Conservation (phyloP, 2,329 filamentous ascomycete genomes). For the Ustilaginoidea virens region DNA sequence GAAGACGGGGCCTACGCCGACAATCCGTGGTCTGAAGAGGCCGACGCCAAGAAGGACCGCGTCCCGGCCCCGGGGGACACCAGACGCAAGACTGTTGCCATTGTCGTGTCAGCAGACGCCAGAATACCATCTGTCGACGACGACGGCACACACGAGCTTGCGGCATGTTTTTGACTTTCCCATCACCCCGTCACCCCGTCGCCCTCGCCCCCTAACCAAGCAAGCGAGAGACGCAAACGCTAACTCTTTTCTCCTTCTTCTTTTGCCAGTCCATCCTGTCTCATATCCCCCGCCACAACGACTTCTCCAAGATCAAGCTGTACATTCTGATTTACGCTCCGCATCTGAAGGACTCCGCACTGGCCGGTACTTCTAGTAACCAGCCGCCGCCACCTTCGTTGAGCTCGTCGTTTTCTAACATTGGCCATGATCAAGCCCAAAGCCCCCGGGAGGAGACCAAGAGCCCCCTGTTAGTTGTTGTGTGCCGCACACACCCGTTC, state of each 20-base stretch:
- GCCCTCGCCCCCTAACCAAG: too few species aligned
- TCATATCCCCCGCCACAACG: constrained; percentile 64
- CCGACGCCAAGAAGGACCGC: constrained; percentile 46
- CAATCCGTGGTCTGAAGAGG: constrained; percentile 85
- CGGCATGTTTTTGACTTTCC: too few species aligned
- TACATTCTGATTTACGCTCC: constrained; percentile 87
- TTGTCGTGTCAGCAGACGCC: constrained; percentile 73
- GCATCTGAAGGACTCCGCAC: constrained; percentile 50
- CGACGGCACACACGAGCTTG: constrained; percentile 56
- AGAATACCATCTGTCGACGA: constrained; percentile 42
- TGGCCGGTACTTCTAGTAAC: constrained; percentile 36
- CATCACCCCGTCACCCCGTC: too few species aligned
- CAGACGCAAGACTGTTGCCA: constrained; percentile 63
- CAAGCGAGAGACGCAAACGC: constrained; percentile 5
- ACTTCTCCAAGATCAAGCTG: constrained; percentile 58
- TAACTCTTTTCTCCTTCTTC: too few species aligned
- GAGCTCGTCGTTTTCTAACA: constrained; percentile 78
- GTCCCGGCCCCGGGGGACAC: constrained; percentile 22
- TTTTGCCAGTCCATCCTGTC: constrained; percentile 64
- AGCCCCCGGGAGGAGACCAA: constrained; percentile 50
- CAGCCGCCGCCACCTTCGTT: constrained; percentile 47
- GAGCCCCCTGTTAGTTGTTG: constrained; percentile 34
- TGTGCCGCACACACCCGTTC: not conserved
- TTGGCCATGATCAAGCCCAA: constrained; percentile 56
- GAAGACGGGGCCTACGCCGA: constrained; percentile 75